Conservation (phyloP, 441 rosid species). For the Brassica hybrid region DNA sequence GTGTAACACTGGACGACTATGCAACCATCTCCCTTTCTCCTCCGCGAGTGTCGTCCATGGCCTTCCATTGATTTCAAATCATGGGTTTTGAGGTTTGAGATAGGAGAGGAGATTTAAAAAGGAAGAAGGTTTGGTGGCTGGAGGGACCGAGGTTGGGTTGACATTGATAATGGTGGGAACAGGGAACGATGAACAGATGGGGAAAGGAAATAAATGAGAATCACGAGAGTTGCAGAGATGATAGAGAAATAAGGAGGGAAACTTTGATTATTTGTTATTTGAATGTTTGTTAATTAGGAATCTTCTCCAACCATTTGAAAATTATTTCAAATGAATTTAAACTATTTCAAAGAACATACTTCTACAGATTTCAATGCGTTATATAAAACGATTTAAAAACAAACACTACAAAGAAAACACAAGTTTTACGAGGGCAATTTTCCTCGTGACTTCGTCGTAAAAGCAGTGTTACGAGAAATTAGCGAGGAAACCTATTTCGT, state of each 20-base stretch:
- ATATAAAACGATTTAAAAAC: not conserved
- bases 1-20: conserved; percentile 42
- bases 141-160: conserved; percentile 39
- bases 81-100: conserved; percentile 21
- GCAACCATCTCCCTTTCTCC: conserved; percentile 40
- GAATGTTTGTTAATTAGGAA: conserved; percentile 30
- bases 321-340: conserved; percentile 10
- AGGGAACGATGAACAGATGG: conserved; percentile 43
- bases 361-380: not conserved
- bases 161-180: conserved; percentile 48
- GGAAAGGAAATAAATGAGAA: conserved; percentile 38
- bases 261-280: conserved; percentile 17
- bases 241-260: conserved; percentile 36
- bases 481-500: too few species aligned
- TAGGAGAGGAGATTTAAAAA: conserved; percentile 19
- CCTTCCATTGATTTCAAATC: conserved; percentile 37
- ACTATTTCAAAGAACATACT: not conserved
- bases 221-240: conserved; percentile 44
- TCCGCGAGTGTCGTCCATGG: conserved; percentile 27
- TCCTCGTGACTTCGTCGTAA: too few species aligned
- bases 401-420: too few species aligned
- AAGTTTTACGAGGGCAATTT: too few species aligned
- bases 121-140: conserved; percentile 22
- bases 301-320: conserved; percentile 32
- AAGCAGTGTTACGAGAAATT: too few species aligned